These are phyloP conservation scores for Pouteria campechiana DNA, from an alignment of 179 eudicot species.

Conservation along the genomic window DNA sequence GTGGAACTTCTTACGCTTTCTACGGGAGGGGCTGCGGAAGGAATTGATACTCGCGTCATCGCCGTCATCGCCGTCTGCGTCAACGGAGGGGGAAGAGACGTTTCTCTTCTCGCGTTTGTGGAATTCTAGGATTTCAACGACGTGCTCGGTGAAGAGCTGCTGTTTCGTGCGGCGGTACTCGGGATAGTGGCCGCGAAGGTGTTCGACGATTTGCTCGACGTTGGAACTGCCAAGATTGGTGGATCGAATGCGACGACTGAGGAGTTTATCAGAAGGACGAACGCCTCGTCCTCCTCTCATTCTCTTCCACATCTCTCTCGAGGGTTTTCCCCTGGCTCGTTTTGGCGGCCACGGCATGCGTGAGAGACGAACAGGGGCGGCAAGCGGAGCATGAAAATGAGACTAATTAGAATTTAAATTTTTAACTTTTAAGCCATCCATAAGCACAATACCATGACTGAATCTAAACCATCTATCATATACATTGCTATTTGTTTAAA, in stretches of 20 bases:
- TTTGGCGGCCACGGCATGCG: no score
- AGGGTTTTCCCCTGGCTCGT: no score
- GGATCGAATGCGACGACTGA: conserved; percentile 23
- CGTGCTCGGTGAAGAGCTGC: conserved; percentile 11
- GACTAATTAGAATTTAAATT: no score
- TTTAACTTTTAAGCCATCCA: no score
- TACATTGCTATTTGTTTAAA: no score
- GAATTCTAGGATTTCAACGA: conserved; percentile 8
- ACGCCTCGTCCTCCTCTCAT: conserved; percentile 6
- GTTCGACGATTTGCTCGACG: conserved; percentile 25
- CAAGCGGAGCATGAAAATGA: no score
- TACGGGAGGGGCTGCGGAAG: conserved; percentile 10
- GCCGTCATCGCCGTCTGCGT: conserved; percentile 3
- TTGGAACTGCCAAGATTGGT: conserved; percentile 15
- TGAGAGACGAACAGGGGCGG: no score
- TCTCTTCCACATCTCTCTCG: no score
- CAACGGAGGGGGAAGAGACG: not conserved
- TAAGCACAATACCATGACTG: no score
- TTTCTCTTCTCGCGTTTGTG: conserved; percentile 1
- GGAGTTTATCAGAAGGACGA: conserved; percentile 4
- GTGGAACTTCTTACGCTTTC: conserved; percentile 18
- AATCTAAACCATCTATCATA: no score
- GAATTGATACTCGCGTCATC: not conserved
- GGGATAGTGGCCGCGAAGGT: conserved; percentile 22
- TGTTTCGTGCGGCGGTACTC: conserved; percentile 18